Evolutionary conservation across 1,284 basidiomycete genomes (phyloP), one percentile per base, ranked within the genome.

Genomic region (Malassezia nana): DNA sequence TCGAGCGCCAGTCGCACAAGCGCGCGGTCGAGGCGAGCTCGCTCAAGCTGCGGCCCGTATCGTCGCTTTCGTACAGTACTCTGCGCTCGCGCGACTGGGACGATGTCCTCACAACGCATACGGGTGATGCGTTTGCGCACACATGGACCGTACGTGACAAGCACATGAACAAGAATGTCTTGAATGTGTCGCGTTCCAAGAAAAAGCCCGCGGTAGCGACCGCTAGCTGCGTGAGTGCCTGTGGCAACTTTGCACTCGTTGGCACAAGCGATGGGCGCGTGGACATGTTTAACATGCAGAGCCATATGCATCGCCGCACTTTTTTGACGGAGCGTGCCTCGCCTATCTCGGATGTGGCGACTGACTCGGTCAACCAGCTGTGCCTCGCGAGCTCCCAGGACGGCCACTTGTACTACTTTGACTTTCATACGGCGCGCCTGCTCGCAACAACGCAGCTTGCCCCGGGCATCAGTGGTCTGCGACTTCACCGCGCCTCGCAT

Each of bases 41-140:
- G 29, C 60, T 74, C 50, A 71, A 71, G 53, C 55, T 66, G n/a
- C 83, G 87, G 10, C 79, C 86, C 0, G 80, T 91, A 35, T 83
- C 82, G 5, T 79, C 84, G 7, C 76, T 96, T 9, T 83, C 88
- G 0, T 85, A 84, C 75, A 89, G 88, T 4, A 80, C 82, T 2
- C 81, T 84, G 4, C 81, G 90, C 20, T 80, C 87, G 16, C 91
- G 90, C 72, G 91, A 99, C 63, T 99, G 94, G 94, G 92, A 96
- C 69, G 89, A 98, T 66, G 85, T 98, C 38, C 75, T 99, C 5
- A 91, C 92, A 8, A 83, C 83, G 0, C 92, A 96, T 72, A 78
- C 81, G 1, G 87, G 88, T 16, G 58, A 50, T n/a, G 44, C 57
- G 46, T 53, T 57, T 40, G 52, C 49, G 22, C 62, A 66, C 48